A percentile compares a stretch with the other conserved stretches of the same genome.
Conservation (phyloP, 805 yeast genomes). For the Ogataea neopini region DNA sequence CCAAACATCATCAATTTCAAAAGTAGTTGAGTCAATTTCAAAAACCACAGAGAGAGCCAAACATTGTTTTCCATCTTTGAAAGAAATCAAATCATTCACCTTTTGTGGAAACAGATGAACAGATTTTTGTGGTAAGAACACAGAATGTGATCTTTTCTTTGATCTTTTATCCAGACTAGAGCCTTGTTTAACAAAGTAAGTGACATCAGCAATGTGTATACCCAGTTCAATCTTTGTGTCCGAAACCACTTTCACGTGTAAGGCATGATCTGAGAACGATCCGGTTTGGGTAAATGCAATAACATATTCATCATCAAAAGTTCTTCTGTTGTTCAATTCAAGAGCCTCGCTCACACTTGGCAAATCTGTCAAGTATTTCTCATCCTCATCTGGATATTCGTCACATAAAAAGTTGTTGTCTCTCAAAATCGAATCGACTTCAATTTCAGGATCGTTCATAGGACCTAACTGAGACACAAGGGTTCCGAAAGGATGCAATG, state of each 20-base stretch:
- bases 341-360: slow-evolving; percentile 39
- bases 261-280: slow-evolving; percentile 68
- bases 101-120: slow-evolving; percentile 68
- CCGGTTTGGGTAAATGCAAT: slow-evolving; percentile 63
- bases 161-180: slow-evolving; percentile 84
- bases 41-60: slow-evolving; percentile 78
- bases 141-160: slow-evolving; percentile 86
- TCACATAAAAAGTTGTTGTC: slow-evolving; percentile 83
- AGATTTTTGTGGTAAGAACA: slow-evolving; percentile 76
- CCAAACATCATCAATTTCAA: slow-evolving; percentile 74
- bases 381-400: slow-evolving; percentile 59
- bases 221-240: slow-evolving; percentile 74
- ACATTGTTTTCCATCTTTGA: slow-evolving; percentile 57
- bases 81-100: slow-evolving; percentile 59
- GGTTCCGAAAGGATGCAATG: slow-evolving; percentile 97
- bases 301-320: slow-evolving; percentile 59
- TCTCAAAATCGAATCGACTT: slow-evolving; percentile 84
- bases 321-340: slow-evolving; percentile 44
- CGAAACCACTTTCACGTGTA: slow-evolving; percentile 68
- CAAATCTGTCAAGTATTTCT: slow-evolving; percentile 39
- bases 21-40: slow-evolving; percentile 70
- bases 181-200: slow-evolving; percentile 70
- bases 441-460: slow-evolving; percentile 73
- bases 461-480: slow-evolving; percentile 83
- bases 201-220: slow-evolving; percentile 80